A percentile compares a stretch with the other conserved stretches of the same genome.
phyloP scores from a whole-genome alignment of 495 filamentous ascomycete genomes.

The Podospora tetraspora region DNA sequence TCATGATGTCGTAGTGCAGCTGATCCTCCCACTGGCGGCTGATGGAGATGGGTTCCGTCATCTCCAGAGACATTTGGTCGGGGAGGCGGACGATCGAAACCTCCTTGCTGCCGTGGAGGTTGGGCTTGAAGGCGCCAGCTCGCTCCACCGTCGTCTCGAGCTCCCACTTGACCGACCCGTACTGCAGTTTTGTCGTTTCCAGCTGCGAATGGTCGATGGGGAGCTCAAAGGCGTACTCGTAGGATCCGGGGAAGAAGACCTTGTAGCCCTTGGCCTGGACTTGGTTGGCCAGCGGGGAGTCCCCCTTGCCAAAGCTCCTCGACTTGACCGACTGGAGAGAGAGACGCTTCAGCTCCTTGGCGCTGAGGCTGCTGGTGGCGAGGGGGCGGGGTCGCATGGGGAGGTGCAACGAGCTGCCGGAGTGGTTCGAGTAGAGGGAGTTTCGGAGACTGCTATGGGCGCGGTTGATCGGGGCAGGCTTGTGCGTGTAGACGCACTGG shows the following conservation, averaged over 20 bases:
- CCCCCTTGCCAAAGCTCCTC: slow-evolving; percentile 80
- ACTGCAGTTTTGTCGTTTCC: slow-evolving; percentile 85
- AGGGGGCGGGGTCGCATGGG: slow-evolving; percentile 20
- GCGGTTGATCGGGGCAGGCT: slow-evolving; percentile 9
- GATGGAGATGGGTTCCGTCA: slow-evolving; percentile 94
- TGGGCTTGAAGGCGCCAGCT: slow-evolving; percentile 86
- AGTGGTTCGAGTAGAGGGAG: slow-evolving; percentile 42
- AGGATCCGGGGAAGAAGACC: slow-evolving; percentile 82
- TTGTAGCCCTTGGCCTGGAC: slow-evolving; percentile 84
- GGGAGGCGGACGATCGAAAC: slow-evolving; percentile 83
- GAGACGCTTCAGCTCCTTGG: slow-evolving; percentile 54
- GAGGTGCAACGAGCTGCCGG: slow-evolving; percentile 23
- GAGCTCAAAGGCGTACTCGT: slow-evolving; percentile 91
- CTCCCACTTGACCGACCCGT: slow-evolving; percentile 84
- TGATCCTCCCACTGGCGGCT: slow-evolving; percentile 97
- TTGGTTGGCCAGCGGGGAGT: slow-evolving; percentile 53
- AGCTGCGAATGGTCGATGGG: slow-evolving; percentile 88
- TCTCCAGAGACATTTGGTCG: slow-evolving; percentile 85
- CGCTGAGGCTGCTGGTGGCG: slow-evolving; percentile 31
- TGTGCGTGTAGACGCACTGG: slow-evolving; percentile 45
- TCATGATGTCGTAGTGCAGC: slow-evolving; percentile 96
- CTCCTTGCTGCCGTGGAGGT: slow-evolving; percentile 78
- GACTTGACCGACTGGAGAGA: slow-evolving; percentile 77
- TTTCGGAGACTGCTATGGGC: slow-evolving; percentile 33
- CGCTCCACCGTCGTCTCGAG: slow-evolving; percentile 84